phyloP scores from a whole-genome alignment of 2,329 filamentous ascomycete species.

The Ophiocordyceps robertsii region DNA sequence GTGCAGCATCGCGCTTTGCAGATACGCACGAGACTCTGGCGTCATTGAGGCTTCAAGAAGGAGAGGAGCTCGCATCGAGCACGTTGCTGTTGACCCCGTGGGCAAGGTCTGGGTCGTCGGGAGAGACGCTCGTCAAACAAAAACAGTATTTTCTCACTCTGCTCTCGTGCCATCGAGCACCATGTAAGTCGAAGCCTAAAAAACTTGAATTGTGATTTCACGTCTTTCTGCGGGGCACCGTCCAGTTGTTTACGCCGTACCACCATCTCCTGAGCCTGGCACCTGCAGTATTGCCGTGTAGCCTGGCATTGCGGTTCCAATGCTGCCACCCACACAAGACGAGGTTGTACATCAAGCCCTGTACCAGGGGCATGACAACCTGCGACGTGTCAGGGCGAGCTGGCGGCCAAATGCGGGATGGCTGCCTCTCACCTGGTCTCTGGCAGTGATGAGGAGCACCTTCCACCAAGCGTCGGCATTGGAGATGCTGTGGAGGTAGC shows the following conservation, averaged over 20 bases:
- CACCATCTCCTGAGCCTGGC: slow-evolving; percentile 79
- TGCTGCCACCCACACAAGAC: slow-evolving; percentile 76
- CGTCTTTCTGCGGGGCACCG: slow-evolving; percentile 42
- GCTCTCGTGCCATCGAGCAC: no score
- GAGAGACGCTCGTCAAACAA: no score
- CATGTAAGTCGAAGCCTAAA: no score
- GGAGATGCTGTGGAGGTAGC: slow-evolving; percentile 82
- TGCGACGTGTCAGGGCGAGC: slow-evolving; percentile 19
- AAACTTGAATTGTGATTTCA: not conserved
- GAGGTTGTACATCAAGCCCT: slow-evolving; percentile 83
- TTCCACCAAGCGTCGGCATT: slow-evolving; percentile 67
- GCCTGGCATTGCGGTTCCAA: slow-evolving; percentile 69
- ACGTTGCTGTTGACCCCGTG: no score
- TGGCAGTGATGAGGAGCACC: slow-evolving; percentile 69
- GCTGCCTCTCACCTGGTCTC: slow-evolving; percentile 58
- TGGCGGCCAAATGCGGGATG: not conserved
- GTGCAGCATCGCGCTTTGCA: not conserved
- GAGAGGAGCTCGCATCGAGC: no score
- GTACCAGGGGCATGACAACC: slow-evolving; percentile 74
- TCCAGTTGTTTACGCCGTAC: slow-evolving; percentile 91
- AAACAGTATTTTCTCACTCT: no score
- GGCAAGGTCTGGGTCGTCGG: no score
- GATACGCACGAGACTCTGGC: no score
- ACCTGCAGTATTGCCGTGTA: slow-evolving; percentile 65
- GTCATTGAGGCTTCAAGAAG: no score